Base-by-base conservation (phyloP, 2,329 filamentous ascomycete species). In the Aureobasidium sp. region DNA sequence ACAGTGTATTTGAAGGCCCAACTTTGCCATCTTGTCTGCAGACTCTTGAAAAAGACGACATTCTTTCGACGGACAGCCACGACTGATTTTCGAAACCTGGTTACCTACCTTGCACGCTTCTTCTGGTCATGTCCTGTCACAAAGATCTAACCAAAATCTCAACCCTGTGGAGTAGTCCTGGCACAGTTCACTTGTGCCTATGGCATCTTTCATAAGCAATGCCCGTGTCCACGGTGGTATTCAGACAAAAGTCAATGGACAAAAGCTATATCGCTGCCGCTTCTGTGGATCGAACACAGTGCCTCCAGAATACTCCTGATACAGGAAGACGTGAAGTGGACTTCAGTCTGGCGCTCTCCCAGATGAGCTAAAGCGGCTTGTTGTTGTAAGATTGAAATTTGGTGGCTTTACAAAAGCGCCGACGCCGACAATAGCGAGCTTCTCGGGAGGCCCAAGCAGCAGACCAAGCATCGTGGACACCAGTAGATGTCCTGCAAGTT, bases 301-400 rank as follows among this genome's bases (percentile, higher is more conserved):
- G 51, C 60, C 60, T 62, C 60, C 60, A 62, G 60, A 62, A 47
- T 37, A 55, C 60, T 55, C 48, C 17, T 29, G 12, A 12, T 15
- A 10, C n/a, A 39, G 37, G 36, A 47, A 29, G 27, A 51, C 43
- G 20, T 41, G 52, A 63, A 53, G 55, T 50, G 44, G 46, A 63
- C 61, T 63, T 63, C 61, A 63, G 61, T 63, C 61, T 63, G 61
- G 61, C 61, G 61, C 61, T 63, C 61, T 63, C 60, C 60, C 60
- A 62, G 43, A 48, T 62, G 60, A 62, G 60, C 60, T 62, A 62
- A 62, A 62, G 60, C 60, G 37, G 60, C 60, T 55, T 43, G 24
- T 55, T 32, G 36, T 20, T 39, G 37, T 5, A 8, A 15, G 24
- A 10, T 9, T 26, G 15, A 32, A 55, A 43, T 9, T 26, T 36